phyloP scores from a whole-genome alignment of 2,329 filamentous ascomycete genomes.

The Penicillium sp. region DNA sequence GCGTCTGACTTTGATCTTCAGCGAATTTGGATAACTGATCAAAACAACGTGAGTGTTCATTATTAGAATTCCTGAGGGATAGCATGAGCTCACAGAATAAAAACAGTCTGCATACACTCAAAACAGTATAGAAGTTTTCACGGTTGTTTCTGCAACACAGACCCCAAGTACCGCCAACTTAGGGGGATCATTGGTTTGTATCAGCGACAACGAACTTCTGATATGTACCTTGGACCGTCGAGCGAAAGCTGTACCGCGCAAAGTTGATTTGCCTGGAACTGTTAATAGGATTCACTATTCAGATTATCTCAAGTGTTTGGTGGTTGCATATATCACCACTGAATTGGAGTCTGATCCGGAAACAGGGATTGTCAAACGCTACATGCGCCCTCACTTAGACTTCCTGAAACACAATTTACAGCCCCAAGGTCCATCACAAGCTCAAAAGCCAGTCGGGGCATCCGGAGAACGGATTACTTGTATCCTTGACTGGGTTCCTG shows the following conservation, averaged over 20 bases:
- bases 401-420: conserved; percentile 29
- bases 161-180: conserved; percentile 24
- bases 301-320: conserved; percentile 42
- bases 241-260: conserved; percentile 38
- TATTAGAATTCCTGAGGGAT: neutral
- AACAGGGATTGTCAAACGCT: conserved; percentile 27
- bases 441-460: conserved; percentile 28
- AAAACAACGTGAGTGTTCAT: conserved; percentile 33
- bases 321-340: conserved; percentile 44
- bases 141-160: conserved; percentile 28
- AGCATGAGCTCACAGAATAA: conserved; percentile 4
- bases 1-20: conserved; percentile 26
- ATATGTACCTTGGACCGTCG: conserved; percentile 45
- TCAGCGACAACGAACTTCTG: conserved; percentile 45
- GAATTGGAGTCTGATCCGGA: conserved; percentile 21
- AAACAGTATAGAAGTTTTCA: conserved; percentile 30
- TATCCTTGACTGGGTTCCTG: conserved; percentile 39
- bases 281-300: conserved; percentile 45
- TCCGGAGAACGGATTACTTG: conserved; percentile 40
- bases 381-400: conserved; percentile 32
- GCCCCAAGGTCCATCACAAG: neutral
- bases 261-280: conserved; percentile 38
- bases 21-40: conserved; percentile 40
- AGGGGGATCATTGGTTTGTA: conserved; percentile 45
- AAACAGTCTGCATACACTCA: conserved; percentile 38